A percentile compares a stretch with the other conserved stretches of the same genome.
Evolutionary conservation across 805 yeast species (phyloP).

Genomic region (Monosporozyma unispora): DNA sequence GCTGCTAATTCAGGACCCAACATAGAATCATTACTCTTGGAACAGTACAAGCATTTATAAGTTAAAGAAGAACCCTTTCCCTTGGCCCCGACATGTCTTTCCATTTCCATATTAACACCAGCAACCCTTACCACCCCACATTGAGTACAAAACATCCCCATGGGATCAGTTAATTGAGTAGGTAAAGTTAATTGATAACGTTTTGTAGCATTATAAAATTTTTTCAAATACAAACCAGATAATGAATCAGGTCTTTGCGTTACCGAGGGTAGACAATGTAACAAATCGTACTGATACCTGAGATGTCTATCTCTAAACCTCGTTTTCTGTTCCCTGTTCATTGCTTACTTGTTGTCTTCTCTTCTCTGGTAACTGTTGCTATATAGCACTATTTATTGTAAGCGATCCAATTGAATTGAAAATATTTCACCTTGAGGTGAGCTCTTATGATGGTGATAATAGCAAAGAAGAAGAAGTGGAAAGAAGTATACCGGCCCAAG

Average conservation of each 20-base stretch:
- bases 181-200: conserved; percentile 24
- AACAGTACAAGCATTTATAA: conserved; percentile 27
- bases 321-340: conserved; percentile 22
- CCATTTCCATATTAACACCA: conserved; percentile 15
- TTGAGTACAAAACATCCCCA: conserved; percentile 23
- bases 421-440: too few relatives aligned
- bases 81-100: conserved; percentile 10
- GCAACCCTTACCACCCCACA: conserved; percentile 29
- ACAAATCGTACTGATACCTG: conserved; percentile 21
- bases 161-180: conserved; percentile 11
- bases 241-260: conserved; percentile 14
- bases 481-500: too few relatives aligned
- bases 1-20: conserved; percentile 3
- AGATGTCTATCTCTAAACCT: conserved; percentile 21
- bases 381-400: too few relatives aligned
- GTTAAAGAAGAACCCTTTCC: background rate
- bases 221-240: conserved; percentile 25
- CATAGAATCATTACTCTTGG: conserved; percentile 11
- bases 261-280: conserved; percentile 20
- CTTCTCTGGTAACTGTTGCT: too few relatives aligned
- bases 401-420: background rate
- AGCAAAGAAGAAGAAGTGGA: too few relatives aligned
- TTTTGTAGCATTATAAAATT: conserved; percentile 24
- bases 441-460: too few relatives aligned
- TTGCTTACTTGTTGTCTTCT: background rate